These are phyloP conservation scores for Chondrostereum purpureum DNA, from an alignment of 1,284 basidiomycete genomes.

Conservation along the genomic window DNA sequence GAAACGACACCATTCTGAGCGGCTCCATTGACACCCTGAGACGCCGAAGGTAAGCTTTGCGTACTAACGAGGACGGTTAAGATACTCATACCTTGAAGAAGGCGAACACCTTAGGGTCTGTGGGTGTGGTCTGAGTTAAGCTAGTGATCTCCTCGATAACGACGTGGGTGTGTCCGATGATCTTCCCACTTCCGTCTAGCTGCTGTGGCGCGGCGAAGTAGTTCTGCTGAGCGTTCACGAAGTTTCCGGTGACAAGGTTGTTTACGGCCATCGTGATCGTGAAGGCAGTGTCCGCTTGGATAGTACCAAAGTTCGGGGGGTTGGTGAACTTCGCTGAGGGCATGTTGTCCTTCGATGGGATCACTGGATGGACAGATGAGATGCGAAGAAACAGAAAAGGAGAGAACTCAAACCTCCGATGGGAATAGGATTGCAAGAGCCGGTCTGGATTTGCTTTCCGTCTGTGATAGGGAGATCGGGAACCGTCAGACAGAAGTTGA, in stretches of 20 bases:
- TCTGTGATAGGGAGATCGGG: constrained; percentile 27
- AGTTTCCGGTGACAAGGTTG: constrained; percentile 38
- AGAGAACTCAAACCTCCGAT: constrained; percentile 27
- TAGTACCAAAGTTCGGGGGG: constrained; percentile 35
- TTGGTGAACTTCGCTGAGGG: constrained; percentile 40
- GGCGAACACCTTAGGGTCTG: constrained; percentile 42
- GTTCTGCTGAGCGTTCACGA: constrained; percentile 43
- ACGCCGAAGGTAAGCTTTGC: too few species aligned
- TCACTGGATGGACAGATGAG: constrained; percentile 14
- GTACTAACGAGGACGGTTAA: too few species aligned
- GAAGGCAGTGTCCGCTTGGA: constrained; percentile 36
- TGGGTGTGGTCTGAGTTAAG: constrained; percentile 37
- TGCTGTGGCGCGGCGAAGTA: constrained; percentile 52
- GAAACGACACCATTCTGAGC: constrained; percentile 38
- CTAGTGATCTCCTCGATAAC: constrained; percentile 43
- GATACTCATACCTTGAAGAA: constrained; percentile 41
- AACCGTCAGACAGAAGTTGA: constrained; percentile 33
- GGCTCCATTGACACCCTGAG: constrained; percentile 30
- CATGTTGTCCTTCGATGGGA: constrained; percentile 34
- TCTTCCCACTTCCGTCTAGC: constrained; percentile 36
- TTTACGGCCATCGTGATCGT: constrained; percentile 35
- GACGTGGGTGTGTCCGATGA: constrained; percentile 48
- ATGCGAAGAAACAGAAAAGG: background rate
- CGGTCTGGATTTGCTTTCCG: constrained; percentile 29
- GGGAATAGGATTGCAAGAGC: constrained; percentile 22